A percentile compares a stretch with the other conserved stretches of the same genome.
Evolutionary conservation across 1,284 basidiomycete genomes (phyloP).

Genomic region (Tilletia horrida): DNA sequence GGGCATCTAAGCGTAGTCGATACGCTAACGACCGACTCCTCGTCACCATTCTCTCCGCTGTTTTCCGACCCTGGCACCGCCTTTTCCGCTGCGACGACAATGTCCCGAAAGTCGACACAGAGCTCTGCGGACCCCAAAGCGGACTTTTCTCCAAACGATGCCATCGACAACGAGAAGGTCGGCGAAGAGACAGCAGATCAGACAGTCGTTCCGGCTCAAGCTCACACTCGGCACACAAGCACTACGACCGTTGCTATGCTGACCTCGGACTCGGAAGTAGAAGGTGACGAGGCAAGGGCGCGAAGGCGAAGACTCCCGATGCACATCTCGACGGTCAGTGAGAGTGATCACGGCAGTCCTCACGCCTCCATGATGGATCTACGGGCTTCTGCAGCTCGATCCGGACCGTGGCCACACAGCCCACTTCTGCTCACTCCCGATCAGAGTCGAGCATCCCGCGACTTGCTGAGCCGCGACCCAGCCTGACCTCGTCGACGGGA

Average conservation of each 20-base stretch:
- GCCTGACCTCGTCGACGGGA: not conserved
- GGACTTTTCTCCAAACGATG: not conserved
- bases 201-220: not conserved
- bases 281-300: not conserved
- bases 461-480: not conserved
- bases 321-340: not conserved
- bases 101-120: conserved; percentile 11
- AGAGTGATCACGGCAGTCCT: not conserved
- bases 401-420: conserved; percentile 9
- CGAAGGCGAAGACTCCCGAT: not conserved
- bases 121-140: not conserved
- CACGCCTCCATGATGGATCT: not conserved
- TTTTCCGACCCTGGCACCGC: conserved; percentile 10
- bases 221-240: not conserved
- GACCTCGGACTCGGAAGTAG: conserved; percentile 1
- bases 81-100: conserved; percentile 2
- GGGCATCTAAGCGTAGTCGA: not conserved
- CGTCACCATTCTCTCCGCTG: conserved; percentile 13
- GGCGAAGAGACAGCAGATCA: not conserved
- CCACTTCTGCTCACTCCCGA: conserved; percentile 6
- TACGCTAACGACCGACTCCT: not conserved
- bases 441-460: not conserved
- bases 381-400: not conserved
- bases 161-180: not conserved
- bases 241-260: not conserved